phyloP scores from a whole-genome alignment of 441 rosid species.

The Mallotus repandus region DNA sequence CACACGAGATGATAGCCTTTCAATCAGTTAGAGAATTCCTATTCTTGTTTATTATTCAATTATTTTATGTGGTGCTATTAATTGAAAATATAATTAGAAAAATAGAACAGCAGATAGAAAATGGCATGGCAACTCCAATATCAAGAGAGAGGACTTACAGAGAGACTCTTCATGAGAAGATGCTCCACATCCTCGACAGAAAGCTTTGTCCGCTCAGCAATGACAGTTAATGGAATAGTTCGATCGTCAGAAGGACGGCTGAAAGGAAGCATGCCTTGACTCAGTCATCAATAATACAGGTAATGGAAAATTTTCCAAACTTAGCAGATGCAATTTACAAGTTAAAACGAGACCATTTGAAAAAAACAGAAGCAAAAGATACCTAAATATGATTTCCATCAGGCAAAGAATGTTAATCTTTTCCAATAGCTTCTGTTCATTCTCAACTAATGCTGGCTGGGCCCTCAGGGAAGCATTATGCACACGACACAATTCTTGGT shows the following conservation, averaged over 20 bases:
- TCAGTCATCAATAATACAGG: constrained; percentile 12
- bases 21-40: neutral
- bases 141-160: constrained; percentile 51
- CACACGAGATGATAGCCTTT: neutral
- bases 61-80: neutral
- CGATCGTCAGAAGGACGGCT: constrained; percentile 95
- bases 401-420: constrained; percentile 95
- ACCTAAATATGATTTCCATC: constrained; percentile 98
- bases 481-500: constrained; percentile 81
- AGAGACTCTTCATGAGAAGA: constrained; percentile 93
- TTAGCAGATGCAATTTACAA: neutral
- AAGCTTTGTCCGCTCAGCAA: constrained; percentile 82
- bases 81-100: neutral
- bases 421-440: constrained; percentile 81
- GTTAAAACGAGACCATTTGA: neutral
- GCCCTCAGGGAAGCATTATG: constrained; percentile 78
- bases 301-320: neutral
- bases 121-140: neutral
- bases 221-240: constrained; percentile 75
- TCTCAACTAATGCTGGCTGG: constrained; percentile 92
- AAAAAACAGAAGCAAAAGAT: constrained; percentile 4
- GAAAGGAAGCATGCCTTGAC: constrained; percentile 27
- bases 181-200: constrained; percentile 88
- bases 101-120: neutral
- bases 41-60: neutral